Percentiles rank a stretch among this genome's conserved stretches.
Conservation (phyloP, 2,329 filamentous ascomycete genomes). For the Penicillium sclerotiorum region DNA sequence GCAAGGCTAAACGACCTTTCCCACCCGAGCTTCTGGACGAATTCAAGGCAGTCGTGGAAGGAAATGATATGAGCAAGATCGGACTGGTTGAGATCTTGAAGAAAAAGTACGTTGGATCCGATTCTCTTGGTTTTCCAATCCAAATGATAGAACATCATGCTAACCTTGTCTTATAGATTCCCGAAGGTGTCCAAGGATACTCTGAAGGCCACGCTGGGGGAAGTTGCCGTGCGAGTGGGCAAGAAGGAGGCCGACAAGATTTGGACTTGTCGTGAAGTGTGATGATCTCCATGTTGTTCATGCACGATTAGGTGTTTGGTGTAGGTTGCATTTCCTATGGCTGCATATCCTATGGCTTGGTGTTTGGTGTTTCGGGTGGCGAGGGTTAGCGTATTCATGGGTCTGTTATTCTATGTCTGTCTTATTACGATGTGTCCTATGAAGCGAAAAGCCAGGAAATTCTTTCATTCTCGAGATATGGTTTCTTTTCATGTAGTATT, state of each 20-base stretch:
- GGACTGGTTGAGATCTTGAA: slow-evolving; percentile 76
- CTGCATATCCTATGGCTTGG: neutral
- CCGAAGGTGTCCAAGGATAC: slow-evolving; percentile 69
- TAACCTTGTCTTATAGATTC: slow-evolving; percentile 52
- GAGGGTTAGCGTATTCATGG: neutral
- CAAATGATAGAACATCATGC: neutral
- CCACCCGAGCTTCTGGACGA: slow-evolving; percentile 63
- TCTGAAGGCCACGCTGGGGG: slow-evolving; percentile 70
- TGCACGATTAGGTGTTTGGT: neutral
- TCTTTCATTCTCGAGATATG: too few relatives aligned
- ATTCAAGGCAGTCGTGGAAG: slow-evolving; percentile 71
- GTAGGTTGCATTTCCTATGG: neutral
- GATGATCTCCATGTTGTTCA: neutral
- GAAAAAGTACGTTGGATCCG: slow-evolving; percentile 54
- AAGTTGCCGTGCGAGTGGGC: slow-evolving; percentile 65
- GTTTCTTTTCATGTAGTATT: too few relatives aligned
- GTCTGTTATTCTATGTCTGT: neutral
- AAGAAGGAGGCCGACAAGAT: slow-evolving; percentile 66
- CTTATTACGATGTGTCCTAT: neutral
- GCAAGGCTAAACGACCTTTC: slow-evolving; percentile 50
- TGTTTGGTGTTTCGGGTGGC: neutral
- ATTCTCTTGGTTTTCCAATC: neutral
- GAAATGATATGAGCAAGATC: slow-evolving; percentile 71
- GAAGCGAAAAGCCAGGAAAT: too few relatives aligned
- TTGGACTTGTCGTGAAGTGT: slow-evolving; percentile 56